Evolutionary conservation across 2,329 filamentous ascomycete genomes (phyloP), one percentile per base, ranked within the genome.

Genomic region (Phialophora chinensis): DNA sequence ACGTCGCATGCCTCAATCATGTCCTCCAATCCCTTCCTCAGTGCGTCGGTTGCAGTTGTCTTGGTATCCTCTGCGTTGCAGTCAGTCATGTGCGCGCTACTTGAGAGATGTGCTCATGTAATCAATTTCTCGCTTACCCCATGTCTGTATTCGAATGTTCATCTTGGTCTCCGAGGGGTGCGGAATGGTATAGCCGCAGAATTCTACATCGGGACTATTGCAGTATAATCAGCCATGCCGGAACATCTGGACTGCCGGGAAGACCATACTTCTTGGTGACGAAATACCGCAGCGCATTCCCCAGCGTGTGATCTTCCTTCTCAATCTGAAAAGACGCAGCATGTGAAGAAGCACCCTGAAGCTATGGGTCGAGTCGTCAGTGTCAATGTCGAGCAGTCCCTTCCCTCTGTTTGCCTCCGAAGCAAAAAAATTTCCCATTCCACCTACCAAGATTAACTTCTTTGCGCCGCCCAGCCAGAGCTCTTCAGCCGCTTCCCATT

Each of bases 91-190:
- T 27, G 59, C 20, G n/a, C 20, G n/a, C 14, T 27, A 23, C n/a
- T 11, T 10, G 17, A 33, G 6, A 50, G 54, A 8, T 29, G 20
- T 7, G 38, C 31, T 20, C 20, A 47, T 25, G 20, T 6, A 29
- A 27, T 29, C 49, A 5, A 12, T 29, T 29, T 29, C 20, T 42
- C 53, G 79, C 88, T 77, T 82, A 97, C 94, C 91, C 75, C 95
- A 98, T 72, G 94, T 99, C 80, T 99, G 95, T 69, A 99, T 98
- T 74, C 95, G 88, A 69, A 99, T 83, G 76, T 98, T 97, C 94
- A 99, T 97, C 81, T 96, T 95, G 49, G 89, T 83, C 80, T 99
- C 95, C 47, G 93, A 96, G 59, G 95, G 95, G 80, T 99, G 95
- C 33, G 95, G 95, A 68, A 99, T 98, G 7, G 94, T 92, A 79